These are phyloP conservation scores for Brassica cretica DNA, from an alignment of 345 rosid species.

Conservation along the genomic window DNA sequence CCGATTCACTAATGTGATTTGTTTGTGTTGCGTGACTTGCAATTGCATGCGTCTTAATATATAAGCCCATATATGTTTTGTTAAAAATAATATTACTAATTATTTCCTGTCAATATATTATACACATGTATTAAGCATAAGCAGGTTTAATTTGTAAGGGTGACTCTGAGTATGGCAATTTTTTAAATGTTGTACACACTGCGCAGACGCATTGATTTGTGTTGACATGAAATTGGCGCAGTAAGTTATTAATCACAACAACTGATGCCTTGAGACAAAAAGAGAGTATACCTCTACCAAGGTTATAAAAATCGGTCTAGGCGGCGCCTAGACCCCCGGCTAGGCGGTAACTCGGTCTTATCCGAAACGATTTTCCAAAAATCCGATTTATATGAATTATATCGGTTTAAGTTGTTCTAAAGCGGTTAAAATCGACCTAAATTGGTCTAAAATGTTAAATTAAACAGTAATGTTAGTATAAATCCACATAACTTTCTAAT, in stretches of 20 bases:
- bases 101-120: not conserved
- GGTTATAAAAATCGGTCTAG: too few relatives aligned
- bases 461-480: too few relatives aligned
- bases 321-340: too few relatives aligned
- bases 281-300: not conserved
- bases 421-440: too few relatives aligned
- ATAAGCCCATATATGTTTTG: not conserved
- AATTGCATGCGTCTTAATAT: not conserved
- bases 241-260: not conserved
- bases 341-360: too few relatives aligned
- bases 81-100: not conserved
- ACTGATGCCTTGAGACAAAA: not conserved
- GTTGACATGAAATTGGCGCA: not conserved
- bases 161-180: not conserved
- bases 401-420: too few relatives aligned
- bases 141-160: not conserved
- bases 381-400: too few relatives aligned
- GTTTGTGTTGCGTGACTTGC: slow-evolving; percentile 8
- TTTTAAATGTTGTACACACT: not conserved
- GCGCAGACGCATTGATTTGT: not conserved
- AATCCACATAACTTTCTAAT: too few relatives aligned
- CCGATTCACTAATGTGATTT: not conserved
- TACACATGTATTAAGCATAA: not conserved
- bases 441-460: too few relatives aligned
- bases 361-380: too few relatives aligned